These are phyloP conservation scores for Acer yangbiense DNA, from an alignment of 345 rosid genomes.

Conservation along the genomic window DNA sequence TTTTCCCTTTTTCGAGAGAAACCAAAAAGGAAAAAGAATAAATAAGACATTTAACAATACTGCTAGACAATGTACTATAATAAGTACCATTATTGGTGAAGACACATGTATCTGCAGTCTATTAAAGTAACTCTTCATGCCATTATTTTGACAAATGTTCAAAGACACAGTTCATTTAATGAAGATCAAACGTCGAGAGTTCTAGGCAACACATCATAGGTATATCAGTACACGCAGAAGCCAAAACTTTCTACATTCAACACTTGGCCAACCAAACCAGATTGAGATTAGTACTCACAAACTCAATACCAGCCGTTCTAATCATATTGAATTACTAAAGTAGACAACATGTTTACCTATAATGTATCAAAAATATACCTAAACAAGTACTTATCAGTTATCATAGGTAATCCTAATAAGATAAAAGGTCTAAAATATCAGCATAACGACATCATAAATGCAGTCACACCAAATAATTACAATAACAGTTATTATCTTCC, in stretches of 20 bases:
- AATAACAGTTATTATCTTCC: not conserved
- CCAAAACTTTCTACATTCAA: not conserved
- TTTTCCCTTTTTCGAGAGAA: not conserved
- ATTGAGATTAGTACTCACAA: not conserved
- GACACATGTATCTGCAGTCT: not conserved
- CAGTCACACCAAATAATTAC: not conserved
- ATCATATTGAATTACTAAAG: not conserved
- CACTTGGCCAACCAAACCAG: not conserved
- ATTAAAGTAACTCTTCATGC: not conserved
- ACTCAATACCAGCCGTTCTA: not conserved
- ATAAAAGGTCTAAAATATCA: not conserved
- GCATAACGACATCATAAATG: conserved; percentile 2
- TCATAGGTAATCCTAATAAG: not conserved
- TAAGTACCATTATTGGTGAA: not conserved
- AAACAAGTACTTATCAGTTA: not conserved
- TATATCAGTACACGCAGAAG: not conserved
- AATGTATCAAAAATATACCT: conserved; percentile 2
- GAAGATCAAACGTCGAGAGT: not conserved
- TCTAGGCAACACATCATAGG: not conserved
- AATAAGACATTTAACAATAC: not conserved
- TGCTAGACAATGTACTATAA: not conserved
- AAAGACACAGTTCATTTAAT: not conserved
- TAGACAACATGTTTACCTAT: not conserved
- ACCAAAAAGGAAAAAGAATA: not conserved
- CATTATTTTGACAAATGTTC: not conserved